Base-by-base conservation (phyloP, 345 rosid genomes). In the Brassica cretica region DNA sequence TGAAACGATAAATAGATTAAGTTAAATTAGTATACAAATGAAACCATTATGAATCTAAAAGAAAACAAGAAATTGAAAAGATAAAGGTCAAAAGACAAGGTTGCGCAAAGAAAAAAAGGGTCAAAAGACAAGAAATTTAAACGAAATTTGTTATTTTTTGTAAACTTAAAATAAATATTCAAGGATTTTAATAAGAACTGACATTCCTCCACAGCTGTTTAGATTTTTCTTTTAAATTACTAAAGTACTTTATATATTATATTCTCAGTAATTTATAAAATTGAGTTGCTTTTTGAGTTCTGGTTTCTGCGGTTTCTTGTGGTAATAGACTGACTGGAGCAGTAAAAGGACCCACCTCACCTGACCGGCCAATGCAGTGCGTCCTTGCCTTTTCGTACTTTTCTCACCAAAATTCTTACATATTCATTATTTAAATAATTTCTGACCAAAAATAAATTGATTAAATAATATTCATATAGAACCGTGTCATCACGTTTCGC, bases 241-340 rank as follows among this genome's bases (percentile, higher is more conserved):
- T 37, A 67, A 67, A 49, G 9, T 63, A 70, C 8, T 63, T 49
- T 66, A 19, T 19, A 6, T 76, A 14, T 10, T 2, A 70, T 71
- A 1, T 0, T 53, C 37, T 4, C 19, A 41, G 2, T 29, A 19
- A 8, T 75, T 53, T 49, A 11, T 60, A 15, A 18, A 25, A 25
- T 25, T 25, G 29, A 25, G 29, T 25, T 3, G 29, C 29, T 25
- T 25, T 25, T 25, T 25, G 75, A 69, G 79, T 51, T 68, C 27
- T 79, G 66, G 78, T 74, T 68, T 79, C 70, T 75, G 83, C 49
- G 82, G 82, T 80, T 74, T 80, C 82, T 80, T 75, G 79, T 75
- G 79, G 79, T 75, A 73, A 73, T 80, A 74, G 79, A 70, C 79
- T 80, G 83, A 80, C 83, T 80, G 76, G 76, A 69, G 68, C 79